Percentiles rank a stretch among this genome's conserved stretches.
phyloP scores from a whole-genome alignment of 164 flowering plant species.

The Akebia trifoliata region DNA sequence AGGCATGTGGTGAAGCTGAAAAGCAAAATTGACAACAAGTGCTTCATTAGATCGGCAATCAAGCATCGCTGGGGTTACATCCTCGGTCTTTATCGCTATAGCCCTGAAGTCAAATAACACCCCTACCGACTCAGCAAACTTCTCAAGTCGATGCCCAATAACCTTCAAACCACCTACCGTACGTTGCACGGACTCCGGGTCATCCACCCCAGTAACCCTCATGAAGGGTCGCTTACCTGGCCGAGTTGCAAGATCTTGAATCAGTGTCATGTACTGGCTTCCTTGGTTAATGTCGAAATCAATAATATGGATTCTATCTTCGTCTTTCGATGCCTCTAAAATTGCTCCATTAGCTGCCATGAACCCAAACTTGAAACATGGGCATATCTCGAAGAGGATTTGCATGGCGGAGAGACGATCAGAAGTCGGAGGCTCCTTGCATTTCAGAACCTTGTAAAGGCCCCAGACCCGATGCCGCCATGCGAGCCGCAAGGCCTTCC shows the following conservation, averaged over 20 bases:
- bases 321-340: constrained; percentile 63
- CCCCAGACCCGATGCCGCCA: constrained; percentile 76
- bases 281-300: constrained; percentile 98
- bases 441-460: constrained; percentile 74
- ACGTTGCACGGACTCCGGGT: constrained; percentile 90
- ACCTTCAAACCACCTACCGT: constrained; percentile 65
- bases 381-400: constrained; percentile 90
- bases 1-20: constrained; percentile 99
- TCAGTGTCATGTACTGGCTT: constrained; percentile 76
- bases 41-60: constrained; percentile 57
- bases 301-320: constrained; percentile 66
- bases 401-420: constrained; percentile 98
- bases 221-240: constrained; percentile 47
- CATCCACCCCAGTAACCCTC: constrained; percentile 89
- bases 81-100: constrained; percentile 47
- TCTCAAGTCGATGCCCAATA: constrained; percentile 71
- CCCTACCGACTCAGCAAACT: constrained; percentile 50
- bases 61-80: constrained; percentile 64
- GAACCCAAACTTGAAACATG: constrained; percentile 92
- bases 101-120: constrained; percentile 74
- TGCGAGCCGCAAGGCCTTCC: constrained; percentile 93
- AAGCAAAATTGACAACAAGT: constrained; percentile 83
- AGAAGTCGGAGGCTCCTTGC: constrained; percentile 83
- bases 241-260: constrained; percentile 54
- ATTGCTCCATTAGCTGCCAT: constrained; percentile 93